These are phyloP conservation scores for Rosellinia necatrix DNA, from an alignment of 2,329 filamentous ascomycete species.

Conservation along the genomic window DNA sequence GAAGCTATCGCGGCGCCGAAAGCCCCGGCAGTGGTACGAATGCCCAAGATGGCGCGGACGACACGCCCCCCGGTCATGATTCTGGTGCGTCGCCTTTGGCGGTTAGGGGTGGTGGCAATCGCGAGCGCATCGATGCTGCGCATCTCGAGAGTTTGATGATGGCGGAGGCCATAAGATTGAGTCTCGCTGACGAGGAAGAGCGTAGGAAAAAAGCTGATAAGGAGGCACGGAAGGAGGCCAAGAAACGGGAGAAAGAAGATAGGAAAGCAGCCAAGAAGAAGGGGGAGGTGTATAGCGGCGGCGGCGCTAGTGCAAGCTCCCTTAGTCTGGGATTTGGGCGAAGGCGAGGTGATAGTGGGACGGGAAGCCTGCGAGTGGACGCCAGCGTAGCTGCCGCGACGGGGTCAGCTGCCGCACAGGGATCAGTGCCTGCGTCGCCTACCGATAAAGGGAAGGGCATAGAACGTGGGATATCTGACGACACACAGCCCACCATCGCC, in stretches of 20 bases:
- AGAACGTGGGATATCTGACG: slow-evolving; percentile 53
- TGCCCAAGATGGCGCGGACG: slow-evolving; percentile 33
- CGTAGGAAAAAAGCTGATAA: slow-evolving; percentile 85
- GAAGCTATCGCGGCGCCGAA: slow-evolving; percentile 42
- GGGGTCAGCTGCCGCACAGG: slow-evolving; percentile 40
- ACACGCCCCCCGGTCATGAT: slow-evolving; percentile 40
- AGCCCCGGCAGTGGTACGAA: slow-evolving; percentile 35
- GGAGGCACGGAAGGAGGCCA: slow-evolving; percentile 78
- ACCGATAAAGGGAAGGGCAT: slow-evolving; percentile 72
- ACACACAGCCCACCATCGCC: slow-evolving; percentile 37
- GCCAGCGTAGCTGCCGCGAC: slow-evolving; percentile 54
- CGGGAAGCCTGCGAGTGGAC: slow-evolving; percentile 64
- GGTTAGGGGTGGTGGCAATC: slow-evolving; percentile 32
- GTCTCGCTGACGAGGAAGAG: slow-evolving; percentile 90
- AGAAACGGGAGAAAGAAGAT: slow-evolving; percentile 82
- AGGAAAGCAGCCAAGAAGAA: slow-evolving; percentile 76
- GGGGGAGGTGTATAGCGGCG: slow-evolving; percentile 46
- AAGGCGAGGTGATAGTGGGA: slow-evolving; percentile 62
- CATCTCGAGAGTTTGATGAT: slow-evolving; percentile 99
- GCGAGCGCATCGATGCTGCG: slow-evolving; percentile 45
- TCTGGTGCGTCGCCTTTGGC: slow-evolving; percentile 42
- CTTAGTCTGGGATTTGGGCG: slow-evolving; percentile 65
- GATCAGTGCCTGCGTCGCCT: slow-evolving; percentile 41
- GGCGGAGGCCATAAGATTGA: slow-evolving; percentile 91
- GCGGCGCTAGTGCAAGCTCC: slow-evolving; percentile 65